These are phyloP conservation scores for Striga hermonthica DNA, from an alignment of 305 asterid genomes.

Conservation along the genomic window DNA sequence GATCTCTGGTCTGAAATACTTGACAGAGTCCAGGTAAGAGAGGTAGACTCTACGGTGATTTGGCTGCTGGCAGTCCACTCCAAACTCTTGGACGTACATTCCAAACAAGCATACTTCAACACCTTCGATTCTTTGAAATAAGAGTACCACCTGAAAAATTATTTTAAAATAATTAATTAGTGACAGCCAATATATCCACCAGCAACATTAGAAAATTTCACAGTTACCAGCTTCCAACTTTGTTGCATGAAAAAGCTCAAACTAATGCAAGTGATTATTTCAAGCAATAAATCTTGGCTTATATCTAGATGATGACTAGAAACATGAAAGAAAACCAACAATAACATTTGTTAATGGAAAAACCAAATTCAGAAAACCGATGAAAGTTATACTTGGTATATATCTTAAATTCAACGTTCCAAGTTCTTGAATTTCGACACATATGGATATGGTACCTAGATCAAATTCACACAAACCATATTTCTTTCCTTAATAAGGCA, in stretches of 20 bases:
- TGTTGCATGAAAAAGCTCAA: slow-evolving; percentile 11
- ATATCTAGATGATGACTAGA: background rate
- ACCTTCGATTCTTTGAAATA: slow-evolving; percentile 95
- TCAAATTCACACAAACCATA: slow-evolving; percentile 9
- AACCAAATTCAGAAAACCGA: slow-evolving; percentile 11
- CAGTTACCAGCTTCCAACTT: slow-evolving; percentile 6
- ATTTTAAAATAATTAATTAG: slow-evolving; percentile 23
- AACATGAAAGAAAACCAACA: slow-evolving; percentile 3
- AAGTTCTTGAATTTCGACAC: background rate
- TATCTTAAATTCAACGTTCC: background rate
- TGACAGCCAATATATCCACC: slow-evolving; percentile 7
- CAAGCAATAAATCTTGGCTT: too few species aligned
- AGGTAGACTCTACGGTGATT: slow-evolving; percentile 98
- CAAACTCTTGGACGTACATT: slow-evolving; percentile 98
- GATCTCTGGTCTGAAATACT: slow-evolving; percentile 95
- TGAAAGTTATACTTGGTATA: slow-evolving; percentile 8
- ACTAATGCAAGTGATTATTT: background rate
- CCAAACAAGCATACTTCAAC: slow-evolving; percentile 99
- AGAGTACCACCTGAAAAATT: slow-evolving; percentile 65
- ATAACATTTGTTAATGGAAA: background rate
- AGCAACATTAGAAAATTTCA: slow-evolving; percentile 13
- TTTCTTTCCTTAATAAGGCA: slow-evolving; percentile 21
- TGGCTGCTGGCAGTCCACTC: slow-evolving; percentile 94
- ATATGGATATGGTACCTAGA: slow-evolving; percentile 3
- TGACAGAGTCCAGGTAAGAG: slow-evolving; percentile 92